Conservation (phyloP, 169 alveolate species). For the Plasmodium relictum region DNA sequence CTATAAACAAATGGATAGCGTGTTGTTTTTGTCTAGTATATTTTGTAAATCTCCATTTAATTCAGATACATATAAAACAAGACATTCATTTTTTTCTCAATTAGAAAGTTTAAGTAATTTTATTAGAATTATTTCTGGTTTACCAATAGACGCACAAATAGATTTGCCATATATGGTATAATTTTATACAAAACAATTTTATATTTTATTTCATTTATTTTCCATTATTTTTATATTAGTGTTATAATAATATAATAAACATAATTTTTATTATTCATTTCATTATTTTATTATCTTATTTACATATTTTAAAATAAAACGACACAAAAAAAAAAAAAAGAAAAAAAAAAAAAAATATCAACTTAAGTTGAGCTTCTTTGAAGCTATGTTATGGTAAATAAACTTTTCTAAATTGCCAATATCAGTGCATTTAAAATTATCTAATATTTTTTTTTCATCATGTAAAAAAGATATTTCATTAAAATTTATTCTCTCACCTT, state of each 20-base stretch:
- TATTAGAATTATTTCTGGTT: slow-evolving; percentile 31
- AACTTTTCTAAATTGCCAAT: slow-evolving; percentile 26
- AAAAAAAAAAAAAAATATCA: slow-evolving; percentile 3
- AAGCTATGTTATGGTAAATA: slow-evolving; percentile 51
- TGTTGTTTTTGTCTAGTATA: slow-evolving; percentile 43
- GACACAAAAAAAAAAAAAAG: neutral
- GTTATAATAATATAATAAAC: too few species aligned
- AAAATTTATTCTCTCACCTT: slow-evolving; percentile 19
- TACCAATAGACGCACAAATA: slow-evolving; percentile 69
- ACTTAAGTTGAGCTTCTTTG: slow-evolving; percentile 41
- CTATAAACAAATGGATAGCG: slow-evolving; percentile 35
- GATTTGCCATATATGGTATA: slow-evolving; percentile 64
- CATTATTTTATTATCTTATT: too few species aligned
- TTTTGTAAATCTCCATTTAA: slow-evolving; percentile 73
- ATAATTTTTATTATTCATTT: too few species aligned
- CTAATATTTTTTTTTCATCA: slow-evolving; percentile 23
- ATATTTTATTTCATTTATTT: too few species aligned
- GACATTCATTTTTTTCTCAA: slow-evolving; percentile 73
- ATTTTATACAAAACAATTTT: neutral
- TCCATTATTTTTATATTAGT: too few species aligned
- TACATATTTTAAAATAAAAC: neutral
- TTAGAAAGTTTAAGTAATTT: slow-evolving; percentile 53
- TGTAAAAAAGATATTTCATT: slow-evolving; percentile 32
- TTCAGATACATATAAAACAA: slow-evolving; percentile 61
- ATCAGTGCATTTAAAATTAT: slow-evolving; percentile 43